A percentile compares a stretch with the other conserved stretches of the same genome.
Conservation (phyloP, 1,284 basidiomycete species). For the Irpex lacteus region DNA sequence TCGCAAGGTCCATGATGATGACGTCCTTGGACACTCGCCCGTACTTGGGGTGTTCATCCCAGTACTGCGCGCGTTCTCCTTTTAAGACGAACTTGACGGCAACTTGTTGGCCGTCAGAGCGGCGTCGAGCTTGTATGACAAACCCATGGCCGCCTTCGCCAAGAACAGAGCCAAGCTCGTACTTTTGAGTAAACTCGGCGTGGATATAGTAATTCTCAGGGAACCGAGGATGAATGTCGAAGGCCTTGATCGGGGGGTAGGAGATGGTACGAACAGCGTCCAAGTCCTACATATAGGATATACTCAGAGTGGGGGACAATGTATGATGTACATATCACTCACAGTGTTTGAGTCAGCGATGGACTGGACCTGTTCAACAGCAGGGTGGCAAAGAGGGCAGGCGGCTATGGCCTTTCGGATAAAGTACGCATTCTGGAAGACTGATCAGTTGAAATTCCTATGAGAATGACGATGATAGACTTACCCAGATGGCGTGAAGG, state of each 20-base stretch:
- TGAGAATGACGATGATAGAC: not conserved
- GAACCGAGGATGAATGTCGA: not conserved
- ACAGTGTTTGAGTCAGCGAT: too few relatives aligned
- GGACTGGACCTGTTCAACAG: too few relatives aligned
- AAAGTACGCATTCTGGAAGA: not conserved
- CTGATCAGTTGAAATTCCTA: not conserved
- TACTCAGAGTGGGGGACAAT: not conserved
- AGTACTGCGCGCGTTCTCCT: not conserved
- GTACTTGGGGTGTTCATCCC: not conserved
- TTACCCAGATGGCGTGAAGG: not conserved
- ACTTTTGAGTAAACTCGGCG: not conserved
- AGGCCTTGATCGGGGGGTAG: not conserved
- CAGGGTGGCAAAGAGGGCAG: not conserved
- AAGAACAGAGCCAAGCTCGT: not conserved
- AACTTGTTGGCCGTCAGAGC: not conserved
- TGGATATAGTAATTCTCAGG: not conserved
- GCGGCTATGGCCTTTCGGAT: not conserved
- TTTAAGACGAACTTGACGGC: not conserved
- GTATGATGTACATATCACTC: too few relatives aligned
- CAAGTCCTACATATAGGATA: not conserved
- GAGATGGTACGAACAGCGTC: not conserved
- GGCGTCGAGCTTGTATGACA: not conserved
- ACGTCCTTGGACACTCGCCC: not conserved
- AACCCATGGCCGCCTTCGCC: not conserved
- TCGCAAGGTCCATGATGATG: not conserved